phyloP scores from a whole-genome alignment of 805 yeast genomes.

The Sugiyamaella qingdaonensis region DNA sequence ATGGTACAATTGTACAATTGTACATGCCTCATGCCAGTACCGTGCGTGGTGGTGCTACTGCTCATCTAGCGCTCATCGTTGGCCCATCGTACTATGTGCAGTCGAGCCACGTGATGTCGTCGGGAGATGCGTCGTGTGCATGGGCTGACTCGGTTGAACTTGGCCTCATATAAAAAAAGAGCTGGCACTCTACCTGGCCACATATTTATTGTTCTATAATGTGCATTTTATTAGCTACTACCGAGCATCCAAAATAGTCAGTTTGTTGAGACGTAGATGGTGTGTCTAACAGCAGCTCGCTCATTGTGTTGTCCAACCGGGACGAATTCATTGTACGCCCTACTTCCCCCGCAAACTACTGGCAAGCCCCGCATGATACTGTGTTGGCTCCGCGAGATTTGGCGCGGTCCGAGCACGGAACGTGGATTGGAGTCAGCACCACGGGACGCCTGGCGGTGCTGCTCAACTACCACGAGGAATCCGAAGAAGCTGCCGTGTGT shows the following conservation, averaged over 20 bases:
- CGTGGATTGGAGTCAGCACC: constrained; percentile 80
- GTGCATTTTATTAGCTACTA: constrained; percentile 76
- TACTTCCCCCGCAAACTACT: constrained; percentile 54
- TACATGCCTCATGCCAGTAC: no score
- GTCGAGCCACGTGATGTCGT: no score
- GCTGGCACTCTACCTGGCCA: no score
- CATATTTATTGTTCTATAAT: constrained; percentile 35
- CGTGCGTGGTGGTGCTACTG: no score
- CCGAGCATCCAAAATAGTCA: constrained; percentile 61
- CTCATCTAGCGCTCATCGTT: no score
- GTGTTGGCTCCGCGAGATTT: constrained; percentile 70
- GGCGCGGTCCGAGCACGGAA: constrained; percentile 71
- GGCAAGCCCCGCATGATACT: constrained; percentile 31
- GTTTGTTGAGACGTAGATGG: constrained; percentile 13
- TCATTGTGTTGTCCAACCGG: constrained; percentile 74
- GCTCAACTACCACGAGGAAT: constrained; percentile 64
- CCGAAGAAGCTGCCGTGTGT: constrained; percentile 32
- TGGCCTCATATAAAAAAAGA: no score
- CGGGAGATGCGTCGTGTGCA: no score
- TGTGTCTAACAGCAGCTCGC: constrained; percentile 40
- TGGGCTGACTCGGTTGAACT: no score
- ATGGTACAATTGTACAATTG: no score
- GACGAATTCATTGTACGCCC: constrained; percentile 79
- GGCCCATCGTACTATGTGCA: no score
- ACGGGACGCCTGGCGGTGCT: constrained; percentile 64